phyloP scores from a whole-genome alignment of 768 basidiomycete species.

The Phylloporus rhodoxanthus region DNA sequence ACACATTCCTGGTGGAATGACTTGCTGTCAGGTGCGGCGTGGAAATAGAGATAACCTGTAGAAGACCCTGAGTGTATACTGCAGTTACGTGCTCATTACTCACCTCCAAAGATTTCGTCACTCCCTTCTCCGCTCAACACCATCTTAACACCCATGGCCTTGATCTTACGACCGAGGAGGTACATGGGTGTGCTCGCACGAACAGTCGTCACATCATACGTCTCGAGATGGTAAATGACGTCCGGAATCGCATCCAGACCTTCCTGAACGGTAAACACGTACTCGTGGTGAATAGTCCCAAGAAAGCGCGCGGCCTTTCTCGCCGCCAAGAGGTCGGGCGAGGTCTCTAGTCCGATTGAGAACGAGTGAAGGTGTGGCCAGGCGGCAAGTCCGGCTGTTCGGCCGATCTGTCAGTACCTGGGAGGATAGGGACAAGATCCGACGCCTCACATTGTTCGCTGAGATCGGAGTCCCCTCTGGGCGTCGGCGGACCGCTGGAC shows the following conservation, averaged over 20 bases:
- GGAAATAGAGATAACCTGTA: conserved; percentile 96
- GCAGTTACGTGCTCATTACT: conserved; percentile 8
- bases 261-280: conserved; percentile 96
- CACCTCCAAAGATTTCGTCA: conserved; percentile 96
- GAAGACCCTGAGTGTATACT: not conserved
- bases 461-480: conserved; percentile 38
- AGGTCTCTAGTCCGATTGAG: conserved; percentile 90
- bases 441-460: conserved; percentile 49
- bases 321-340: conserved; percentile 92
- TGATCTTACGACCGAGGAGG: conserved; percentile 94
- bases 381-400: conserved; percentile 62
- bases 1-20: conserved; percentile 96
- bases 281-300: conserved; percentile 95
- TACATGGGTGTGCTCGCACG: conserved; percentile 99
- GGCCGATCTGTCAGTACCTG: conserved; percentile 4
- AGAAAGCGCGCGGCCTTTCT: conserved; percentile 89
- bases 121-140: conserved; percentile 96
- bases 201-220: conserved; percentile 97
- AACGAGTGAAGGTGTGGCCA: conserved; percentile 99
- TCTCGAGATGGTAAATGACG: conserved; percentile 97
- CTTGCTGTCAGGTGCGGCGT: conserved; percentile 83
- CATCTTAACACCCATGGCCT: conserved; percentile 99
- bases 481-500: conserved; percentile 53
- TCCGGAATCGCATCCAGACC: conserved; percentile 96
- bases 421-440: not conserved